phyloP scores from a whole-genome alignment of 768 basidiomycete genomes.

The Leucocoprinus birnbaumii region DNA sequence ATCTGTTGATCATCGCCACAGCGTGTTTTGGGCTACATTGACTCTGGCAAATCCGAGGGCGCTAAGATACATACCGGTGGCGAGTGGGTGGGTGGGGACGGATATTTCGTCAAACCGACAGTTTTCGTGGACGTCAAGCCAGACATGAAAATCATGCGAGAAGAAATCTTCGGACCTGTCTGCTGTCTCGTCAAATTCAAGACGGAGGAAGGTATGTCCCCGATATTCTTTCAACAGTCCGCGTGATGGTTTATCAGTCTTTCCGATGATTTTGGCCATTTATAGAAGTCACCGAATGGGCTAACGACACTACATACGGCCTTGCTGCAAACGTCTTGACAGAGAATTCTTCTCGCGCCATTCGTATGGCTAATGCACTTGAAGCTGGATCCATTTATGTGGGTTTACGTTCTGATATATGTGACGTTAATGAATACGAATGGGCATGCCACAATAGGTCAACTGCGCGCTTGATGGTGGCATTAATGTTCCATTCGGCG shows the following conservation, averaged over 20 bases:
- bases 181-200: conserved; percentile 76
- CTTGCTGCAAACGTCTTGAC: conserved; percentile 79
- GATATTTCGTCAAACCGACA: conserved; percentile 73
- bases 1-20: conserved; percentile 20
- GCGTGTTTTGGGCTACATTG: conserved; percentile 78
- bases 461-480: conserved; percentile 43
- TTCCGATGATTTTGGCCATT: background rate
- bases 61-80: conserved; percentile 69
- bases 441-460: too few relatives aligned
- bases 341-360: conserved; percentile 60
- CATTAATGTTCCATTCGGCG: conserved; percentile 60
- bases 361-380: conserved; percentile 60
- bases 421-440: too few relatives aligned
- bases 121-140: conserved; percentile 65
- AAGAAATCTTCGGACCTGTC: conserved; percentile 83
- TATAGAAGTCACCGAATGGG: conserved; percentile 48
- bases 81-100: conserved; percentile 42
- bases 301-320: conserved; percentile 80
- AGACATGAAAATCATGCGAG: conserved; percentile 72
- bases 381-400: conserved; percentile 68
- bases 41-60: conserved; percentile 69
- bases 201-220: conserved; percentile 38
- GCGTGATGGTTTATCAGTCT: too few relatives aligned
- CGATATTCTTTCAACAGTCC: too few relatives aligned
- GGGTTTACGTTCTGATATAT: conserved; percentile 11